These are phyloP conservation scores for Calcarisporium arbuscula DNA, from an alignment of 2,329 filamentous ascomycete genomes.

Conservation along the genomic window DNA sequence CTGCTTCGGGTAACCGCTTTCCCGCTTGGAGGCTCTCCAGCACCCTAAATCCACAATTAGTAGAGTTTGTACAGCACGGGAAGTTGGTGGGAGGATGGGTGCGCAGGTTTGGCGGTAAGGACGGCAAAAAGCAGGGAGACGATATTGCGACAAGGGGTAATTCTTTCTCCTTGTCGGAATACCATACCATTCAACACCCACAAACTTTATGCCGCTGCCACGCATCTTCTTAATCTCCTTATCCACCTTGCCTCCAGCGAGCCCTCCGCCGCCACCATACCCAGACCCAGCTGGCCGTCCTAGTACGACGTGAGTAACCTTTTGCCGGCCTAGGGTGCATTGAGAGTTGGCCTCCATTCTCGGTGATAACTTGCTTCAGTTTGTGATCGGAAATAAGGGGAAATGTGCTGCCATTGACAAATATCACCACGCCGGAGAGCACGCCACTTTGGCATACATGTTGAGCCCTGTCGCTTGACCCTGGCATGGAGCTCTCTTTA, in stretches of 20 bases:
- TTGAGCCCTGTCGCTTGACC: too few species aligned
- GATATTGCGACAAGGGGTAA: slow-evolving; percentile 6
- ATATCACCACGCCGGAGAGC: slow-evolving; percentile 68
- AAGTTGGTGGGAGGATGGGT: too few species aligned
- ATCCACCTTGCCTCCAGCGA: slow-evolving; percentile 73
- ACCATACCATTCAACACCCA: slow-evolving; percentile 75
- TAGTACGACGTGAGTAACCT: slow-evolving; percentile 81
- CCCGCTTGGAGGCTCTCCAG: slow-evolving; percentile 76
- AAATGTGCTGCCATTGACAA: slow-evolving; percentile 81
- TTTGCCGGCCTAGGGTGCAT: slow-evolving; percentile 63
- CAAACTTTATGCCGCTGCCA: slow-evolving; percentile 69
- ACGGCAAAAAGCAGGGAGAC: slow-evolving; percentile 8
- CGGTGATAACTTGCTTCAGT: slow-evolving; percentile 69
- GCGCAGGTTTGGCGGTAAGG: not conserved
- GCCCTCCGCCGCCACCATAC: slow-evolving; percentile 62
- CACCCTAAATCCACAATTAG: slow-evolving; percentile 51
- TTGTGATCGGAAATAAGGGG: slow-evolving; percentile 80
- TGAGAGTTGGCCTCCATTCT: slow-evolving; percentile 67
- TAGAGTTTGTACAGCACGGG: too few species aligned
- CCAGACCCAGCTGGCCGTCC: slow-evolving; percentile 46
- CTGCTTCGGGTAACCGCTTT: slow-evolving; percentile 66
- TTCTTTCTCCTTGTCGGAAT: too few species aligned
- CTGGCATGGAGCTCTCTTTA: slow-evolving; percentile 12
- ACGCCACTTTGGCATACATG: slow-evolving; percentile 37
- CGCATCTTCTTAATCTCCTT: slow-evolving; percentile 65